phyloP scores from a whole-genome alignment of 768 basidiomycete genomes.

The Termitomyces heimii region DNA sequence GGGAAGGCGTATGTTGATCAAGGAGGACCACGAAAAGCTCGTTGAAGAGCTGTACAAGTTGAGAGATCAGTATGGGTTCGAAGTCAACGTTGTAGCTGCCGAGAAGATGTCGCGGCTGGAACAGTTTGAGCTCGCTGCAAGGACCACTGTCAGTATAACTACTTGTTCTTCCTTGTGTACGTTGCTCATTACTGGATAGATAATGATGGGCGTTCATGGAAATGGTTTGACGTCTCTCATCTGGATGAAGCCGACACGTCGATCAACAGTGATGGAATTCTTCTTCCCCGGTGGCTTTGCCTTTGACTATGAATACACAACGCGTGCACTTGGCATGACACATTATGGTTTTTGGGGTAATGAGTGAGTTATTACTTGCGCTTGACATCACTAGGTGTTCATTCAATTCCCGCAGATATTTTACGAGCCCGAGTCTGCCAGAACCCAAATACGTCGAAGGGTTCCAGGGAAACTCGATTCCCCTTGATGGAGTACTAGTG shows the following conservation, averaged over 20 bases:
- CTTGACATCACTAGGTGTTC: neutral
- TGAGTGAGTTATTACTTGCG: slow-evolving; percentile 32
- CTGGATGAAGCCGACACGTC: slow-evolving; percentile 86
- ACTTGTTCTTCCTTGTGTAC: neutral
- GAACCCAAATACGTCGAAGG: slow-evolving; percentile 71
- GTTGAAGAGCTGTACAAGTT: slow-evolving; percentile 70
- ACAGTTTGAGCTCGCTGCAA: slow-evolving; percentile 73
- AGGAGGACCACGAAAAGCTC: slow-evolving; percentile 71
- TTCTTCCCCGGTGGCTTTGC: slow-evolving; percentile 84
- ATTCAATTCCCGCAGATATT: slow-evolving; percentile 38
- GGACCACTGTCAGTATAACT: slow-evolving; percentile 62
- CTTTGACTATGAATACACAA: slow-evolving; percentile 77
- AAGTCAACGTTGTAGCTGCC: slow-evolving; percentile 84
- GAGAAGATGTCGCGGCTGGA: slow-evolving; percentile 77
- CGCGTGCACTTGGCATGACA: slow-evolving; percentile 76
- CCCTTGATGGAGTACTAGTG: slow-evolving; percentile 68
- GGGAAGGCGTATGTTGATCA: slow-evolving; percentile 78
- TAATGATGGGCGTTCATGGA: slow-evolving; percentile 93
- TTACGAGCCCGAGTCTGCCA: slow-evolving; percentile 71
- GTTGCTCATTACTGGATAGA: slow-evolving; percentile 36
- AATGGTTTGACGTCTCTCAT: slow-evolving; percentile 85
- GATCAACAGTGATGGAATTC: slow-evolving; percentile 89
- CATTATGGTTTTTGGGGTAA: slow-evolving; percentile 85
- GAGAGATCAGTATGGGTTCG: slow-evolving; percentile 67
- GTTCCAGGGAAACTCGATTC: slow-evolving; percentile 86